Conservation (phyloP, 1,284 basidiomycete species). For the Pseudomicrostroma phylloplanum region DNA sequence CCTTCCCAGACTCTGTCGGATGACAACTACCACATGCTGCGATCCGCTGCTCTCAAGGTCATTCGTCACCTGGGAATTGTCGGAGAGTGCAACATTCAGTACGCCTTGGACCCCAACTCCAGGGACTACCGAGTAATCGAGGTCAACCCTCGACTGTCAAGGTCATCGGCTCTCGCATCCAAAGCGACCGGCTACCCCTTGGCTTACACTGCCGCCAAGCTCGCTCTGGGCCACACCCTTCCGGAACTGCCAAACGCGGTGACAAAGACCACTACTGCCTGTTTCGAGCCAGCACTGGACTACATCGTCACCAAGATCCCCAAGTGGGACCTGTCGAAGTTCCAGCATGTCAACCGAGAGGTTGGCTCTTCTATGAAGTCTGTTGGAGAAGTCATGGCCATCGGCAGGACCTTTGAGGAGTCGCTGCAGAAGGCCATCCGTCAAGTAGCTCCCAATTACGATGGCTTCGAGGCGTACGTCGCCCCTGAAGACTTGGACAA, state of each 20-base stretch:
- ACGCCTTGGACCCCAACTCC: conserved; percentile 86
- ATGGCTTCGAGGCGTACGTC: conserved; percentile 64
- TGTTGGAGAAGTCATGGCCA: conserved; percentile 99
- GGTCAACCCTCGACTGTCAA: conserved; percentile 49
- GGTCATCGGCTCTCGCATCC: conserved; percentile 76
- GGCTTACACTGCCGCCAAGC: conserved; percentile 98
- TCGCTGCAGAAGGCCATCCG: conserved; percentile 97
- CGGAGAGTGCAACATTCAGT: conserved; percentile 98
- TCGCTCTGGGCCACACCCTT: conserved; percentile 95
- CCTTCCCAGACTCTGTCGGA: conserved; percentile 96
- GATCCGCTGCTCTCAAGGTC: conserved; percentile 92
- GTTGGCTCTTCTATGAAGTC: conserved; percentile 98
- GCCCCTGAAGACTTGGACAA: conserved; percentile 75
- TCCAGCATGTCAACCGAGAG: conserved; percentile 88
- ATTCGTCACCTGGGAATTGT: conserved; percentile 96
- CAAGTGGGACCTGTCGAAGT: conserved; percentile 97
- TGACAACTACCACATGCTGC: conserved; percentile 94
- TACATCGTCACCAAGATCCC: conserved; percentile 99
- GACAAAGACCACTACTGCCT: conserved; percentile 97
- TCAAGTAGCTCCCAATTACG: conserved; percentile 81
- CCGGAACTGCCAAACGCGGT: conserved; percentile 98
- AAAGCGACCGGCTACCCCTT: conserved; percentile 99
- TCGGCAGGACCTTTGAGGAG: conserved; percentile 98
- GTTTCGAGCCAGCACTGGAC: conserved; percentile 98
- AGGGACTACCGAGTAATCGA: conserved; percentile 93